Evolutionary conservation across 1,284 basidiomycete species (phyloP), one percentile per base, ranked within the genome.

Genomic region (Porogramme epimiltina): DNA sequence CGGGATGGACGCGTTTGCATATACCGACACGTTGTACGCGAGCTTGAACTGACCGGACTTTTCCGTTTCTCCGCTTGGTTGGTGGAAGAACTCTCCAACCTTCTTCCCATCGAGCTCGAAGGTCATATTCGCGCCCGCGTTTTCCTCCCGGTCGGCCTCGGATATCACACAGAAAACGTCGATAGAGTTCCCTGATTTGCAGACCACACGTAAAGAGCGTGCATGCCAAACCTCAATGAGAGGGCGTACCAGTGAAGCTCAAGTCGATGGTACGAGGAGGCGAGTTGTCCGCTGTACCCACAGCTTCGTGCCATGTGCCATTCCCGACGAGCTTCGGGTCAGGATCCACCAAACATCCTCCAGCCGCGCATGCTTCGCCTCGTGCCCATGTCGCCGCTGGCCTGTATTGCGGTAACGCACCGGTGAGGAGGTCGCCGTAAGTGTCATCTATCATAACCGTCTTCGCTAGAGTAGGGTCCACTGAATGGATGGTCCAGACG

Each of bases 401-500:
- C 5, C 42, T 38, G 25, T 58, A 58, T 10, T 46, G 36, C 1
- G 54, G 56, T 23, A 51, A 9, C n/a, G 36, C 38, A 4, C 59
- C 59, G 4, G 59, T 58, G 5, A 36, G 24, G 16, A 36, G 47
- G 42, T 58, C 59, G 1, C 54, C 59, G 23, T 44, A 61, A 15
- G 53, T 52, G 45, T 58, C 59, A 24, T 61, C 56, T 33, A 58
- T 56, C n/a, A 38, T 51, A 11, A 61, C 41, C 11, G 50, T 54
- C 36, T 31, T 41, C 43, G 48, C 23, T 42, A 36, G 39, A 13
- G 28, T 13, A 6, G 28, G 13, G 28, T 13, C 28, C 28, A 31
- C 6, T 13, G 13, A 13, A 31, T 31, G 28, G 13, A 31, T 31
- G 28, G 8, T 31, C n/a, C n/a, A n/a, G n/a, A n/a, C n/a, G n/a